Percentiles rank a stretch among this genome's conserved stretches.
phyloP scores from a whole-genome alignment of 2,329 filamentous ascomycete genomes.

The Pseudogymnoascus sp. region DNA sequence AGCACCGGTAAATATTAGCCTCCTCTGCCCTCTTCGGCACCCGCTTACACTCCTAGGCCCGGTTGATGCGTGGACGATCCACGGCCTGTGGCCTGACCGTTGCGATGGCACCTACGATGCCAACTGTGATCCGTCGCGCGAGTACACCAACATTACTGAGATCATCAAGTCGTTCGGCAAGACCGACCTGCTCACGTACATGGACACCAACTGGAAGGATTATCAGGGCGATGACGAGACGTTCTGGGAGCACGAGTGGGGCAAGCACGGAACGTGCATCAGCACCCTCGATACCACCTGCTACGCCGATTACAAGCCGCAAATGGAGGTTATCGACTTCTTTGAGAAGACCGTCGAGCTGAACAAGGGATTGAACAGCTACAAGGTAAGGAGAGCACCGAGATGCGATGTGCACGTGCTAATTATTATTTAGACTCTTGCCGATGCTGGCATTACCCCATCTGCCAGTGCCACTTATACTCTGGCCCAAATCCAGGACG shows the following conservation, averaged over 20 bases:
- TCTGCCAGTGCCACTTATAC: slow-evolving; percentile 35
- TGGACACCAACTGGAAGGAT: slow-evolving; percentile 67
- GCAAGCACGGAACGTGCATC: slow-evolving; percentile 68
- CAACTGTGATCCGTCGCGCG: slow-evolving; percentile 54
- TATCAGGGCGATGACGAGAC: slow-evolving; percentile 53
- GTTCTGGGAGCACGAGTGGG: slow-evolving; percentile 70
- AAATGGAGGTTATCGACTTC: slow-evolving; percentile 61
- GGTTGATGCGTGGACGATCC: slow-evolving; percentile 63
- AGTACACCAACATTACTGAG: slow-evolving; percentile 56
- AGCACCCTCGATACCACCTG: slow-evolving; percentile 60
- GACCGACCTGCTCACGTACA: slow-evolving; percentile 53
- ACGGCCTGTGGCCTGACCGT: slow-evolving; percentile 59
- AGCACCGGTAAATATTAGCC: slow-evolving; percentile 32
- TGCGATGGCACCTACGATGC: slow-evolving; percentile 64
- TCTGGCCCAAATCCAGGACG: slow-evolving; percentile 34
- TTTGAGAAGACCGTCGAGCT: slow-evolving; percentile 58
- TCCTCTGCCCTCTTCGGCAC: background rate
- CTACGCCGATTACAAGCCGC: slow-evolving; percentile 52
- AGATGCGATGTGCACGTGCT: background rate
- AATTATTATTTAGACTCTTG: slow-evolving; percentile 38
- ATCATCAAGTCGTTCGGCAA: slow-evolving; percentile 51
- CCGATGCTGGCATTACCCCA: slow-evolving; percentile 52
- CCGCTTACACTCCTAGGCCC: slow-evolving; percentile 40
- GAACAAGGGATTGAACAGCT: slow-evolving; percentile 60
- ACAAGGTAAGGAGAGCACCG: slow-evolving; percentile 37